Base-by-base conservation (phyloP, 1,139 yeast genomes). In the Blastobotrys malaysiensis region DNA sequence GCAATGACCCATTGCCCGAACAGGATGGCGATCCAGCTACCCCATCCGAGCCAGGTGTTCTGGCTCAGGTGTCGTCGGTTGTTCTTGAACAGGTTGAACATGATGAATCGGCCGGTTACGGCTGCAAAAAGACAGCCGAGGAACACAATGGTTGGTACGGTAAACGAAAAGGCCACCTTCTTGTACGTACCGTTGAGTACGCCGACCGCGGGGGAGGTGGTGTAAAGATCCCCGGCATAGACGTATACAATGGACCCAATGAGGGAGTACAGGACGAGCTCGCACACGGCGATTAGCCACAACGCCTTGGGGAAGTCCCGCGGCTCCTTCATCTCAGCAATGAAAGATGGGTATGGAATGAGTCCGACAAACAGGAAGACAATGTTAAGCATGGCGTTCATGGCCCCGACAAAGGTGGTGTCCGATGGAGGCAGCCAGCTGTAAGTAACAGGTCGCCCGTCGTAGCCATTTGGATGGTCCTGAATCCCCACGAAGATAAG, bases 321-420 rank as follows among this genome's bases (percentile, higher is more conserved):
- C 21, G 86, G 86, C 55, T 74, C 70, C 59, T 74, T 76, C 86
- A 81, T 81, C 62, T 81, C 84, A 14, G 81, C 72, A 57, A 81
- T 81, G 65, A 81, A 81, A 14, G 83, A 79, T 0, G 85, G 86
- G 59, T 80, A 80, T 1, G 82, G 79, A 63, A 81, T 78, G 65
- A 81, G 86, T 2, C 85, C 86, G 27, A 80, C 85, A 67, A 81
- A 80, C 1, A 85, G 80, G 66, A 80, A 81, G 19, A 80, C 80
- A 59, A 81, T 81, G 67, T 81, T 82, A 61, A 82, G 72, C 57
- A 77, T 73, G 0, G 86, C 85, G 47, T 75, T 69, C 84, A 81
- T 80, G 3, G 74, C 84, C 21, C 68, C 64, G n/a, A 80, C 83
- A 58, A 74, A 81, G 7, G 78, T 72, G 19, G 83, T 79, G 1